A percentile compares a stretch with the other conserved stretches of the same genome.
These are phyloP conservation scores for Ophiostoma sp. DNA, from an alignment of 2,329 filamentous ascomycete genomes.

Conservation along the genomic window DNA sequence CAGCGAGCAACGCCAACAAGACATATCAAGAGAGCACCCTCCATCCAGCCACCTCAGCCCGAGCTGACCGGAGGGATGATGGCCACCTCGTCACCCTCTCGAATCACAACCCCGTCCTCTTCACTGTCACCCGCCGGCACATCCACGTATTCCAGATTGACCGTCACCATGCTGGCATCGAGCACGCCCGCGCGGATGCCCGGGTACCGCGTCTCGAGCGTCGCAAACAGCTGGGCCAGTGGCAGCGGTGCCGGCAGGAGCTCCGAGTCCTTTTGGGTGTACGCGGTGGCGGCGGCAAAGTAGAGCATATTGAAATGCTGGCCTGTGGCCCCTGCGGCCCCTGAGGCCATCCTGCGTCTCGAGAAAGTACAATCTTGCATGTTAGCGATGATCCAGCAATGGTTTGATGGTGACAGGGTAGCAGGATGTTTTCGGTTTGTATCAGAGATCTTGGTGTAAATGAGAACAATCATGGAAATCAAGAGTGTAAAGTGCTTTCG, in stretches of 20 bases:
- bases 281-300: conserved; percentile 70
- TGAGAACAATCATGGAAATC: conserved; percentile 48
- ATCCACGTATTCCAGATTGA: conserved; percentile 79
- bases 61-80: conserved; percentile 87
- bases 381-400: background rate
- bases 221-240: conserved; percentile 57
- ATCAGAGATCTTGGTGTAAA: conserved; percentile 70
- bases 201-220: conserved; percentile 62
- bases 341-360: background rate
- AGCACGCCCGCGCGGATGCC: conserved; percentile 66
- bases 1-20: background rate
- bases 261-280: conserved; percentile 64
- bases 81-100: conserved; percentile 74
- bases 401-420: background rate
- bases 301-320: conserved; percentile 75
- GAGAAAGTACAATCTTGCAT: background rate
- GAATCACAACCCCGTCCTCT: conserved; percentile 46
- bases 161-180: conserved; percentile 66
- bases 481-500: conserved; percentile 39
- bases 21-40: background rate
- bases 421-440: background rate
- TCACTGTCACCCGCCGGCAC: conserved; percentile 43
- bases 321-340: conserved; percentile 30
- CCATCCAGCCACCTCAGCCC: conserved; percentile 48
- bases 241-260: conserved; percentile 60